A percentile compares a stretch with the other conserved stretches of the same genome.
phyloP scores from a whole-genome alignment of 768 basidiomycete species.

The Suillus cothurnatus region DNA sequence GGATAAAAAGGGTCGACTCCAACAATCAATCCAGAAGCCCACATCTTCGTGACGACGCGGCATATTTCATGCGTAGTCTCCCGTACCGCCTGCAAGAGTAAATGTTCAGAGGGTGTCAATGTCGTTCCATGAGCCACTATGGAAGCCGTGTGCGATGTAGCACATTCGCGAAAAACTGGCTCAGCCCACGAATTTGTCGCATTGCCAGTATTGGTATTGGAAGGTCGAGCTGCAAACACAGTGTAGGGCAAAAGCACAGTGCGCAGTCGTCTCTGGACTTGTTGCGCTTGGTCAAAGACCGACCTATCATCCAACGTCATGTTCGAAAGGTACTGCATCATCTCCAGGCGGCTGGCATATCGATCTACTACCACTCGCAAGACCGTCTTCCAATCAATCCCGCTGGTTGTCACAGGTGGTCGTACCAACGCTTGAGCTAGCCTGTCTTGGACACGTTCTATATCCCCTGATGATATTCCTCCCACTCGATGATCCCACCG shows the following conservation, averaged over 20 bases:
- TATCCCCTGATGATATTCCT: slow-evolving; percentile 18
- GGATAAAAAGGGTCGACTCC: slow-evolving; percentile 10
- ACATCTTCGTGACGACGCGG: slow-evolving; percentile 20
- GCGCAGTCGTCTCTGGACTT: slow-evolving; percentile 21
- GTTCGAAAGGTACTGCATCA: slow-evolving; percentile 40
- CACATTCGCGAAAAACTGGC: slow-evolving; percentile 14
- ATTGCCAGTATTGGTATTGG: background rate
- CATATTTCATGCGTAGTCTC: slow-evolving; percentile 23
- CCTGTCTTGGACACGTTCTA: slow-evolving; percentile 8
- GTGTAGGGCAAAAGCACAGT: slow-evolving; percentile 19
- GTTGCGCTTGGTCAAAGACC: slow-evolving; percentile 8
- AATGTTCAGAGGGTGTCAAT: slow-evolving; percentile 15
- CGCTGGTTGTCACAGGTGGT: slow-evolving; percentile 21
- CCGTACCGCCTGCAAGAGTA: slow-evolving; percentile 16
- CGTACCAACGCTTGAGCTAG: slow-evolving; percentile 11
- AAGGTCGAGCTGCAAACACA: slow-evolving; percentile 4
- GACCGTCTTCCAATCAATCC: slow-evolving; percentile 46
- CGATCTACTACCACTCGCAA: slow-evolving; percentile 41
- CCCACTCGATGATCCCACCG: slow-evolving; percentile 25
- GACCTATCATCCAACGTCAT: slow-evolving; percentile 14
- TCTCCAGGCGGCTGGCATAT: slow-evolving; percentile 43
- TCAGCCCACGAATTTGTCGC: slow-evolving; percentile 14
- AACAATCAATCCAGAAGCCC: slow-evolving; percentile 18
- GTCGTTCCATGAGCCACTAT: background rate
- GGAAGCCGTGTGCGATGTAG: slow-evolving; percentile 14